These are phyloP conservation scores for Globisporangium irregulare DNA, from an alignment of 352 stramenopile species.

Conservation along the genomic window DNA sequence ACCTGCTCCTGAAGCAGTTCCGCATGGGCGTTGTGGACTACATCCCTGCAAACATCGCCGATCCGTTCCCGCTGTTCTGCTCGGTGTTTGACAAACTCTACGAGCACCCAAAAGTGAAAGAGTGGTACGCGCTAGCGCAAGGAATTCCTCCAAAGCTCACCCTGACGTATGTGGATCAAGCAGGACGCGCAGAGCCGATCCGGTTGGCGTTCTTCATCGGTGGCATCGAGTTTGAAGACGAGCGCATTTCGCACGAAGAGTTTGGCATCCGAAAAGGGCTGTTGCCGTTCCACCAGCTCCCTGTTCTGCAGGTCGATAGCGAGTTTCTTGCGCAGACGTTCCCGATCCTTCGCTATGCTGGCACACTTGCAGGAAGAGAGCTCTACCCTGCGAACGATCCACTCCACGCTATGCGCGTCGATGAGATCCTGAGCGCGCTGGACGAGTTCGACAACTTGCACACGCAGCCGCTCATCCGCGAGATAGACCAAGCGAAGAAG, in stretches of 20 bases:
- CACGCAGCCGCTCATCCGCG: constrained; percentile 31
- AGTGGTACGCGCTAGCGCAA: constrained; percentile 24
- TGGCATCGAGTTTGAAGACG: constrained; percentile 49
- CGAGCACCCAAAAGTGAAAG: constrained; percentile 29
- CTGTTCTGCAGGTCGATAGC: constrained; percentile 42
- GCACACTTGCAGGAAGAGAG: constrained; percentile 28
- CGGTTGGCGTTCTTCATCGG: constrained; percentile 45
- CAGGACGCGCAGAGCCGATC: constrained; percentile 49
- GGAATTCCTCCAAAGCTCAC: constrained; percentile 32
- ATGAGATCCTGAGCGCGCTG: constrained; percentile 44
- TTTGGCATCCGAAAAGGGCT: constrained; percentile 27
- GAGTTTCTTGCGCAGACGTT: constrained; percentile 41
- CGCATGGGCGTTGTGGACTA: constrained; percentile 29
- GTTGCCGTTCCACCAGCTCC: constrained; percentile 42
- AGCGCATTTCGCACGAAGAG: constrained; percentile 34
- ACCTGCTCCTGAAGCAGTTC: constrained; percentile 22
- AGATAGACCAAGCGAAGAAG: constrained; percentile 28
- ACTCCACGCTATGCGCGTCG: constrained; percentile 26
- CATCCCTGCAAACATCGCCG: constrained; percentile 28
- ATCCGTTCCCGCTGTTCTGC: constrained; percentile 19
- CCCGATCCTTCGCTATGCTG: constrained; percentile 60
- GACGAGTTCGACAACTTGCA: constrained; percentile 37
- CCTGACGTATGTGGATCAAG: constrained; percentile 53
- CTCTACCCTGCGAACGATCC: constrained; percentile 39
- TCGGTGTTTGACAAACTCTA: constrained; percentile 20